Evolutionary conservation across 2,329 filamentous ascomycete species (phyloP).

Genomic region (Ophiostoma quercus): DNA sequence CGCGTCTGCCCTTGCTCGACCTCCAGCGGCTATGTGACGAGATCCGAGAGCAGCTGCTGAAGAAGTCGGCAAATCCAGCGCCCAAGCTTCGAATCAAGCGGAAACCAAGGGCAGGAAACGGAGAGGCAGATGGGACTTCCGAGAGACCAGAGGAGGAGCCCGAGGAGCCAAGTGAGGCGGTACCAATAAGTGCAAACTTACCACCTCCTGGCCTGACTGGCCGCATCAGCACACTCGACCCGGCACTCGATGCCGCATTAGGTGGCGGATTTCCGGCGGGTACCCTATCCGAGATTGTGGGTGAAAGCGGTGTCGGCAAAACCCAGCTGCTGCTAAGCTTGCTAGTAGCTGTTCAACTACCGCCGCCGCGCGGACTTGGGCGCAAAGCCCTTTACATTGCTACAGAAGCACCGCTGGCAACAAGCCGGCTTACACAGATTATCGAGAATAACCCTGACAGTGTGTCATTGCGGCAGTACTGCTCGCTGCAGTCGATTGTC

Average conservation of each 20-base stretch:
- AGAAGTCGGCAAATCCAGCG: not conserved
- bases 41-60: conserved; percentile 20
- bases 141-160: not conserved
- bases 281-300: conserved; percentile 81
- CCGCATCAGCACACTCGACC: conserved; percentile 76
- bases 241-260: conserved; percentile 60
- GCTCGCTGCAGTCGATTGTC: conserved; percentile 67
- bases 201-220: conserved; percentile 27
- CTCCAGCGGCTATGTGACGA: conserved; percentile 61
- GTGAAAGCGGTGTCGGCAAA: conserved; percentile 91
- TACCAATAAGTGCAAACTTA: not conserved
- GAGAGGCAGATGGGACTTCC: not conserved
- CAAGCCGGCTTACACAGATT: conserved; percentile 74
- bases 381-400: conserved; percentile 86
- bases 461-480: conserved; percentile 43
- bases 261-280: conserved; percentile 80
- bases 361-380: conserved; percentile 63
- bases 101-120: not conserved
- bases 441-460: conserved; percentile 57
- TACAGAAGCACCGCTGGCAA: conserved; percentile 81
- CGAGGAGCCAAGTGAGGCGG: conserved; percentile 12
- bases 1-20: conserved; percentile 73
- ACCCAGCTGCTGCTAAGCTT: conserved; percentile 87
- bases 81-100: conserved; percentile 28
- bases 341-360: conserved; percentile 77